These are phyloP conservation scores for Colletotrichum navitas DNA, from an alignment of 2,329 filamentous ascomycete species.

Conservation along the genomic window DNA sequence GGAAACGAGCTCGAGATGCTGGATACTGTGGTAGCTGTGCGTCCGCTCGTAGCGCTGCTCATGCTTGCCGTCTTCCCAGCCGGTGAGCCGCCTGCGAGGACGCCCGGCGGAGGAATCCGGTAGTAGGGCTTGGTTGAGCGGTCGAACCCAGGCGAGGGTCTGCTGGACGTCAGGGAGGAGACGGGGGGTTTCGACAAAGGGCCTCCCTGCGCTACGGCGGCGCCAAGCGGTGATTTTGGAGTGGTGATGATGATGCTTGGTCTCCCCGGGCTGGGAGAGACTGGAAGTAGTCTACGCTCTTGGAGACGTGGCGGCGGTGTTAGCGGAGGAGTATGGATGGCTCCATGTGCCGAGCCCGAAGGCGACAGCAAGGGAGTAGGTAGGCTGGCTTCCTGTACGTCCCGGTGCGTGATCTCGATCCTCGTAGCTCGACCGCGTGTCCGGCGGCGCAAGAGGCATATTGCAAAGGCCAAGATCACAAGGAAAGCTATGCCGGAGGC, in stretches of 20 bases:
- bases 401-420: constrained; percentile 42
- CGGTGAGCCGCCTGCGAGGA: background rate
- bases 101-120: constrained; percentile 8
- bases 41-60: constrained; percentile 33
- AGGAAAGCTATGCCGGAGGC: constrained; percentile 56
- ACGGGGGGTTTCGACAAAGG: constrained; percentile 49
- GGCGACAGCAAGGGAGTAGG: constrained; percentile 59
- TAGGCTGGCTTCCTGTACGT: constrained; percentile 49
- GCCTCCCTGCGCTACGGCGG: background rate
- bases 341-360: constrained; percentile 46
- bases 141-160: constrained; percentile 52
- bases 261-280: constrained; percentile 25
- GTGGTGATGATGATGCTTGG: background rate
- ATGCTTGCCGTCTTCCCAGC: constrained; percentile 29
- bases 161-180: constrained; percentile 50
- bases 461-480: constrained; percentile 52
- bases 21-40: constrained; percentile 22
- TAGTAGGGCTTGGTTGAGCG: constrained; percentile 37
- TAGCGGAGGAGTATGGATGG: constrained; percentile 47
- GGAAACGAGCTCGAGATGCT: constrained; percentile 10
- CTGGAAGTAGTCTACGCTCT: constrained; percentile 60
- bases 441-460: constrained; percentile 54
- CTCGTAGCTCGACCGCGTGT: constrained; percentile 43
- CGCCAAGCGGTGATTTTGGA: background rate
- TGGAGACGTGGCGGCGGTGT: constrained; percentile 63